These are phyloP conservation scores for Pyrenophora teres DNA, from an alignment of 2,329 filamentous ascomycete genomes.

Conservation along the genomic window DNA sequence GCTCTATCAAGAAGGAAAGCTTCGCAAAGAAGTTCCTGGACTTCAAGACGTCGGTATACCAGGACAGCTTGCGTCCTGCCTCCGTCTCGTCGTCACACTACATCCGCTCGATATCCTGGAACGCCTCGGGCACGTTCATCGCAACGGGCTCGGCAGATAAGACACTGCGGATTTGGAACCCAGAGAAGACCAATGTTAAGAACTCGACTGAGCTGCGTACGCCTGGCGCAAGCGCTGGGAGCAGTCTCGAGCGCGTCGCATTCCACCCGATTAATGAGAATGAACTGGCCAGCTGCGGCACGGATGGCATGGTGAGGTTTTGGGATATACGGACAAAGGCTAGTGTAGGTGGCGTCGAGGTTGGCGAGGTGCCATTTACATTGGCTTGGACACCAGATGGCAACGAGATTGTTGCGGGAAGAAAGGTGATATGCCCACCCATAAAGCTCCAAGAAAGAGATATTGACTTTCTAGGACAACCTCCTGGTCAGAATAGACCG, in stretches of 20 bases:
- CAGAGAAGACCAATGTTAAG: slow-evolving; percentile 73
- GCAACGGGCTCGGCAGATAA: slow-evolving; percentile 77
- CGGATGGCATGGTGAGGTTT: slow-evolving; percentile 74
- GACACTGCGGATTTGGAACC: slow-evolving; percentile 79
- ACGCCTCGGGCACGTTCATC: slow-evolving; percentile 79
- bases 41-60: slow-evolving; percentile 73
- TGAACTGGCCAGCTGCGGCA: slow-evolving; percentile 74
- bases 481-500: slow-evolving; percentile 67
- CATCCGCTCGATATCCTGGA: slow-evolving; percentile 84
- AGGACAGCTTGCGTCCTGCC: slow-evolving; percentile 45
- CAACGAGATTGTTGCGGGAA: slow-evolving; percentile 70
- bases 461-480: slow-evolving; percentile 56
- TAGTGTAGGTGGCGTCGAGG: slow-evolving; percentile 70
- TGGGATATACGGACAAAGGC: slow-evolving; percentile 79
- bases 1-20: slow-evolving; percentile 69
- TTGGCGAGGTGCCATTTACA: slow-evolving; percentile 67
- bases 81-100: slow-evolving; percentile 42
- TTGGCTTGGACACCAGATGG: slow-evolving; percentile 77
- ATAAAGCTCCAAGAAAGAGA: background rate
- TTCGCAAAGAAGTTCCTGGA: slow-evolving; percentile 70
- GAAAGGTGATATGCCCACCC: slow-evolving; percentile 61
- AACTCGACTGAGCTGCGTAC: slow-evolving; percentile 77
- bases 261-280: slow-evolving; percentile 79
- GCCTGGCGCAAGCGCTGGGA: slow-evolving; percentile 49
- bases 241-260: slow-evolving; percentile 70